A percentile compares a stretch with the other conserved stretches of the same genome.
phyloP scores from a whole-genome alignment of 257 asterid species.

The Mitragyna speciosa region DNA sequence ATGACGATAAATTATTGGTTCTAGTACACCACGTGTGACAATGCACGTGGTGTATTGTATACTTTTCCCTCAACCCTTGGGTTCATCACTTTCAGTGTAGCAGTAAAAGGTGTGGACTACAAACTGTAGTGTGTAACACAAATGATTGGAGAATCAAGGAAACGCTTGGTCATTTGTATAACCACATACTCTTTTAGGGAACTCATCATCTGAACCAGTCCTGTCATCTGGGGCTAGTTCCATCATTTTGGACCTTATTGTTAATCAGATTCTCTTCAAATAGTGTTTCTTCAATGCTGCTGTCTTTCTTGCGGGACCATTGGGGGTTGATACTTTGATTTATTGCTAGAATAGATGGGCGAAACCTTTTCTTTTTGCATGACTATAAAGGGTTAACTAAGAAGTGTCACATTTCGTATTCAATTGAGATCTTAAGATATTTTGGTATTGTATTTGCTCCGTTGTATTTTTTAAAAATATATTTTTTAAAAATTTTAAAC shows the following conservation, averaged over 20 bases:
- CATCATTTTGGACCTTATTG: neutral
- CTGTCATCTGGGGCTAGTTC: neutral
- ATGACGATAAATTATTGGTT: no score
- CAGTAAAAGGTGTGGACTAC: neutral
- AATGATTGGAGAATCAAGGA: slow-evolving; percentile 40
- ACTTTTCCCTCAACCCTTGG: slow-evolving; percentile 9
- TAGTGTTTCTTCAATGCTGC: neutral
- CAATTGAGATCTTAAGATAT: neutral
- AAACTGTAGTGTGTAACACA: neutral
- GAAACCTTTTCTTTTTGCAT: neutral
- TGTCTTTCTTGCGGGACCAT: slow-evolving; percentile 1
- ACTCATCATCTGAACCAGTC: neutral
- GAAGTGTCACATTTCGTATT: neutral
- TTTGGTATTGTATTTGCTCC: no score
- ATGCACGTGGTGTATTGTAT: no score
- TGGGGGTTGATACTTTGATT: neutral
- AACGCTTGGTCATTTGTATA: slow-evolving; percentile 43
- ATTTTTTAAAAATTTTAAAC: no score
- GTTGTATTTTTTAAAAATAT: no score
- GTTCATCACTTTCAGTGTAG: neutral
- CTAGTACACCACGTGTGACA: no score
- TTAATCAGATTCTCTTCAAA: slow-evolving; percentile 2
- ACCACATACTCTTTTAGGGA: slow-evolving; percentile 32
- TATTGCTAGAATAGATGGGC: neutral
- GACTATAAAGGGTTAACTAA: neutral